These are phyloP conservation scores for Fusarium odoratissimum DNA, from an alignment of 2,329 filamentous ascomycete genomes.

Conservation along the genomic window DNA sequence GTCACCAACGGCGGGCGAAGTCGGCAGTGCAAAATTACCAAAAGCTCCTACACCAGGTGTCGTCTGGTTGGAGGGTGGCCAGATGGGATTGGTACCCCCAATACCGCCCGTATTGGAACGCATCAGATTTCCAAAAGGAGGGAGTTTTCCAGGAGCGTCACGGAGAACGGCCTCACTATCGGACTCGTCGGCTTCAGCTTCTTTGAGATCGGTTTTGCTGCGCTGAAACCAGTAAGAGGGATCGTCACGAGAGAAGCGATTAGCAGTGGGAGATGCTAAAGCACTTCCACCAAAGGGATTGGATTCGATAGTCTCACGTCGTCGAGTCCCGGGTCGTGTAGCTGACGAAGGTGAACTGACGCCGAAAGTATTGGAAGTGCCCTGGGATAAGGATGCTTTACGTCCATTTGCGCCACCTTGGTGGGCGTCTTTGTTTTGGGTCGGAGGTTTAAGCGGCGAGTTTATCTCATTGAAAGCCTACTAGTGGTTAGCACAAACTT, in stretches of 20 bases:
- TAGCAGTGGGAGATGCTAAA: slow-evolving; percentile 70
- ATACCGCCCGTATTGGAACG: slow-evolving; percentile 67
- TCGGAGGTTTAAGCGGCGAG: slow-evolving; percentile 88
- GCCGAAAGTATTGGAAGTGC: slow-evolving; percentile 71
- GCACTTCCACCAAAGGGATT: slow-evolving; percentile 68
- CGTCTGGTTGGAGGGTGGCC: slow-evolving; percentile 63
- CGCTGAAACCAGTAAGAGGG: slow-evolving; percentile 67
- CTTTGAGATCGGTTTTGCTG: slow-evolving; percentile 65
- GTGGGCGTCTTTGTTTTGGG: slow-evolving; percentile 75
- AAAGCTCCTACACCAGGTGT: slow-evolving; percentile 82
- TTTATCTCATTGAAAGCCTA: slow-evolving; percentile 92
- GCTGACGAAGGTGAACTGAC: slow-evolving; percentile 78
- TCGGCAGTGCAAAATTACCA: slow-evolving; percentile 83
- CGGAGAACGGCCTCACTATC: slow-evolving; percentile 52
- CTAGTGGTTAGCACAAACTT: slow-evolving; percentile 38
- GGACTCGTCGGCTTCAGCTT: slow-evolving; percentile 65
- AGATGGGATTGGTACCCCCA: slow-evolving; percentile 58
- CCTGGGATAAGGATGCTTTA: slow-evolving; percentile 85
- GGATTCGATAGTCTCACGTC: slow-evolving; percentile 82
- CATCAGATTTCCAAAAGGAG: slow-evolving; percentile 59
- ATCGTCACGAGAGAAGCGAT: slow-evolving; percentile 73
- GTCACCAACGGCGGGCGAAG: slow-evolving; percentile 69
- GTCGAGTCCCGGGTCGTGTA: slow-evolving; percentile 78
- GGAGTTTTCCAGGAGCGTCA: slow-evolving; percentile 49
- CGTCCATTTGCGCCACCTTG: slow-evolving; percentile 73